These are phyloP conservation scores for Amanita fuliginea DNA, from an alignment of 768 basidiomycete genomes.

Conservation along the genomic window DNA sequence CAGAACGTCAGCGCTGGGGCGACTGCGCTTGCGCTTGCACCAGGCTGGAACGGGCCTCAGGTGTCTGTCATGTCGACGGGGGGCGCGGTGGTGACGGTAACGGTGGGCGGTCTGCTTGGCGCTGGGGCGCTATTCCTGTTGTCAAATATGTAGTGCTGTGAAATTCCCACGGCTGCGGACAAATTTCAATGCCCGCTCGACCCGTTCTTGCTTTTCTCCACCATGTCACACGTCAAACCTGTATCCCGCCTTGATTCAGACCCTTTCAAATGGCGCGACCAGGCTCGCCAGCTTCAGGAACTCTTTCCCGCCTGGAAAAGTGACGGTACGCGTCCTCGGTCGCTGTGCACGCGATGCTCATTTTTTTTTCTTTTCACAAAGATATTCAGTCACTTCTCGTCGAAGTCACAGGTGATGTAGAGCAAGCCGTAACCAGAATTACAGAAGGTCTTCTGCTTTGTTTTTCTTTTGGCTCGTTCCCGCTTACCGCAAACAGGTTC, in stretches of 20 bases:
- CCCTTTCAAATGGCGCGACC: conserved; percentile 34
- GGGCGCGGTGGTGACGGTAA: conserved; percentile 34
- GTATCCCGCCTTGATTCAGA: conserved; percentile 28
- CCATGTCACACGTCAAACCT: conserved; percentile 46
- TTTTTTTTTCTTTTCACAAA: conserved; percentile 16
- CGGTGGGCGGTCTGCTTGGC: conserved; percentile 35
- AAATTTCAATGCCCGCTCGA: conserved; percentile 6
- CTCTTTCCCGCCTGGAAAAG: conserved; percentile 58
- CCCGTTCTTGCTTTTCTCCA: conserved; percentile 16
- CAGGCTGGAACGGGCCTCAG: conserved; percentile 52
- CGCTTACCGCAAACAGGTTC: conserved; percentile 33
- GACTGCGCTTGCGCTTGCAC: conserved; percentile 33
- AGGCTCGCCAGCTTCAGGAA: conserved; percentile 59
- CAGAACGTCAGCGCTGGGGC: conserved; percentile 25
- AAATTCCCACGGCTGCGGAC: conserved; percentile 11
- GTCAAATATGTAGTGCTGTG: conserved; percentile 34
- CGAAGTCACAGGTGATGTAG: conserved; percentile 60
- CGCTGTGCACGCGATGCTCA: conserved; percentile 15
- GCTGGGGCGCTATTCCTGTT: conserved; percentile 37
- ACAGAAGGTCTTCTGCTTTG: conserved; percentile 48
- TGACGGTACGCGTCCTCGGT: conserved; percentile 37
- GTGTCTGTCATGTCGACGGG: conserved; percentile 32
- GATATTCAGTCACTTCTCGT: conserved; percentile 61
- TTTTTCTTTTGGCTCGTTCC: conserved; percentile 5
- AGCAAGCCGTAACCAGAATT: conserved; percentile 63